phyloP scores from a whole-genome alignment of 257 asterid species.

The Nicotiana benthamiana region DNA sequence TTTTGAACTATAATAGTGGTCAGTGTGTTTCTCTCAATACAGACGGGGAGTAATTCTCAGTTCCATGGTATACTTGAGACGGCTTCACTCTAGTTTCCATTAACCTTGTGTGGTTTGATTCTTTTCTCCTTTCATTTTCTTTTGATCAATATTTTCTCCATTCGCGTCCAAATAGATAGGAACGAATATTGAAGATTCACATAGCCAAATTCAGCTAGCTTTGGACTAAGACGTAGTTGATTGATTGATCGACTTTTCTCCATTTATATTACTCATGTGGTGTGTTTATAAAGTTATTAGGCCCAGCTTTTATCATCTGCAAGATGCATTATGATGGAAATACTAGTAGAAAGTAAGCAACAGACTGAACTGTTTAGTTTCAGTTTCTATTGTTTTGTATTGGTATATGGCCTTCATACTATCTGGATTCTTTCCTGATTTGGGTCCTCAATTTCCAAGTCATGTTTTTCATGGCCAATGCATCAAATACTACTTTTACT shows the following conservation, averaged over 20 bases:
- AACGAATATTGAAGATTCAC: neutral
- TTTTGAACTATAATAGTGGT: neutral
- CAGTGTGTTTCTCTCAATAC: neutral
- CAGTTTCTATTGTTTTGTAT: slow-evolving; percentile 7
- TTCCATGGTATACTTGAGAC: neutral
- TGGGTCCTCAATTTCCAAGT: neutral
- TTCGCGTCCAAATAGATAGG: neutral
- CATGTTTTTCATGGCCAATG: neutral
- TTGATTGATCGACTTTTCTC: neutral
- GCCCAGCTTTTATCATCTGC: slow-evolving; percentile 22
- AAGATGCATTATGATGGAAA: slow-evolving; percentile 35
- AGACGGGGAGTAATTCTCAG: neutral
- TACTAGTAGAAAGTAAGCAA: slow-evolving; percentile 28
- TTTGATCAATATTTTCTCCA: neutral
- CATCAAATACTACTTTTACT: slow-evolving; percentile 11
- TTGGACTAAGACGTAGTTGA: neutral
- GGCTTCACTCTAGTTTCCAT: neutral
- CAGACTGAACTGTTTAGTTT: slow-evolving; percentile 22
- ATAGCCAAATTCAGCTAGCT: neutral
- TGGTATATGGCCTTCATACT: slow-evolving; percentile 6
- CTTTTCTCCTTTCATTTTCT: neutral
- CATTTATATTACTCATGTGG: slow-evolving; percentile 11
- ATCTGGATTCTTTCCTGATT: neutral
- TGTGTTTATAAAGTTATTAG: slow-evolving; percentile 23
- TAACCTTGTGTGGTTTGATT: neutral